These are phyloP conservation scores for Avena eriantha DNA, from an alignment of 176 grass and related monocot genomes.

Conservation along the genomic window DNA sequence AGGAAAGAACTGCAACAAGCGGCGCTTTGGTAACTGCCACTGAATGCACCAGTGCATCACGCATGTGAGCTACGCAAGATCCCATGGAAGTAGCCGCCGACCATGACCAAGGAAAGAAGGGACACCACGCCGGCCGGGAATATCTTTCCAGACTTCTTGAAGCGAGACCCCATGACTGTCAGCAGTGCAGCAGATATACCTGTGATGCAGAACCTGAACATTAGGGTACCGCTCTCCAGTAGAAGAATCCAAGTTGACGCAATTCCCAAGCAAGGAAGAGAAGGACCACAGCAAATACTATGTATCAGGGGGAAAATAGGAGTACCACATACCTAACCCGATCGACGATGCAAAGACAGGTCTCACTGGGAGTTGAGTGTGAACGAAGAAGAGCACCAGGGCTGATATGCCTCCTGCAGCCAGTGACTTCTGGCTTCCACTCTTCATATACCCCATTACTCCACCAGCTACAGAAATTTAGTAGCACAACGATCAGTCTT, in stretches of 20 bases:
- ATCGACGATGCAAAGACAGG: no score
- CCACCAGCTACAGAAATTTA: no score
- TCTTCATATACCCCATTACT: no score
- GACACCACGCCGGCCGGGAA: slow-evolving; percentile 81
- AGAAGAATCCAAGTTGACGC: not conserved
- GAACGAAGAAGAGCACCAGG: no score
- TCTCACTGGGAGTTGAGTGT: no score
- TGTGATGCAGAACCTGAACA: slow-evolving; percentile 11
- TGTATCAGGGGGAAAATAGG: not conserved
- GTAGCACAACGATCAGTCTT: no score
- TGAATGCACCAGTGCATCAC: slow-evolving; percentile 4
- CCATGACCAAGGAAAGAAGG: slow-evolving; percentile 79
- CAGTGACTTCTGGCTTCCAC: no score
- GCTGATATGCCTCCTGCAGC: no score
- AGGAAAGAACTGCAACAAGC: not conserved
- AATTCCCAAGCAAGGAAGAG: slow-evolving; percentile 27
- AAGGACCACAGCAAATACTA: not conserved
- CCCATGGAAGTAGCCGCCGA: slow-evolving; percentile 76
- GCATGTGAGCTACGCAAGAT: slow-evolving; percentile 65
- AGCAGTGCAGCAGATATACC: slow-evolving; percentile 72
- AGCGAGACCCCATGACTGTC: slow-evolving; percentile 78
- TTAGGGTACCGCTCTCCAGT: not conserved
- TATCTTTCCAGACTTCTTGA: slow-evolving; percentile 84
- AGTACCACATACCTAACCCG: no score
- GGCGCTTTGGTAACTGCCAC: not conserved